Evolutionary conservation across 306 rosid genomes (phyloP).

Genomic region (Lotus japonicus): DNA sequence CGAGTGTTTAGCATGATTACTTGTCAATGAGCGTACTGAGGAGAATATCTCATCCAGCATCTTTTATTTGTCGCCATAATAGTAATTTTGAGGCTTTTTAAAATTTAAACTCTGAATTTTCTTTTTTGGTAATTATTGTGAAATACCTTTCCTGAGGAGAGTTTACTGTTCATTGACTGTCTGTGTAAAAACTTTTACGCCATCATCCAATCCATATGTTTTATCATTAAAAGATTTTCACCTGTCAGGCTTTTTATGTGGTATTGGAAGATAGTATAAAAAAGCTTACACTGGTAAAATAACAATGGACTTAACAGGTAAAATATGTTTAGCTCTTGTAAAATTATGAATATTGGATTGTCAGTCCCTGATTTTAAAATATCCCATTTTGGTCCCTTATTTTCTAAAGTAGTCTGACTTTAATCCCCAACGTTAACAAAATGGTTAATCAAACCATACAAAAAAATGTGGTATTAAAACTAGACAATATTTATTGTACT

Average conservation of each 20-base stretch:
- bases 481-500: no score
- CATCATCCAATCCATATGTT: slow-evolving; percentile 10
- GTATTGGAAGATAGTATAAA: neutral
- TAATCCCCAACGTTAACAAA: no score
- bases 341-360: no score
- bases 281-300: neutral
- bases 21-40: neutral
- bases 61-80: neutral
- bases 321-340: no score
- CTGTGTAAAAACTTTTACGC: neutral
- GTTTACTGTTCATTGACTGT: neutral
- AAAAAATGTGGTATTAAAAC: no score
- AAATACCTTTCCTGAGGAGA: neutral
- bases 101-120: neutral
- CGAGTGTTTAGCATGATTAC: neutral
- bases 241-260: neutral
- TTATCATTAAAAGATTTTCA: neutral
- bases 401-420: no score
- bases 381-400: no score
- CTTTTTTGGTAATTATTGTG: neutral
- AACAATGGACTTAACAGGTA: neutral
- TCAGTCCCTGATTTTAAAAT: no score
- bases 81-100: neutral
- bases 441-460: no score
- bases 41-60: neutral